These are phyloP conservation scores for Picochlorum sp. DNA, from an alignment of 139 green algal species.

Conservation along the genomic window DNA sequence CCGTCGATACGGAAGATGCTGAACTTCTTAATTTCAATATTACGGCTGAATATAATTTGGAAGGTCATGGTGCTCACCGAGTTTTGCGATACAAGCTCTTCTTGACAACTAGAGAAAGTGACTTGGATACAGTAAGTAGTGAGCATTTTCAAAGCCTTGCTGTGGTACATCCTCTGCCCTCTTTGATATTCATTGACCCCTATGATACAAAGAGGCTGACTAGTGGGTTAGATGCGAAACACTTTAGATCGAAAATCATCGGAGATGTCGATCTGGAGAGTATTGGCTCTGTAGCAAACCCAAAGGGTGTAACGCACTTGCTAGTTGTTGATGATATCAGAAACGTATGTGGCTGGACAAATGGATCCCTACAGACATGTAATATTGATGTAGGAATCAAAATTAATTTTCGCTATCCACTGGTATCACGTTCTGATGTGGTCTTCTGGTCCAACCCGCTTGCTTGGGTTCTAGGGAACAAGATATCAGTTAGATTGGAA, in stretches of 20 bases:
- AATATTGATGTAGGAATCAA: not conserved
- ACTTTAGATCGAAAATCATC: conserved; percentile 1
- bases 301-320: no score
- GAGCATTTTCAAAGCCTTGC: not conserved
- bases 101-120: not conserved
- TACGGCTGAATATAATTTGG: not conserved
- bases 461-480: not conserved
- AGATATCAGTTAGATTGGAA: no score
- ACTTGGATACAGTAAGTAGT: no score
- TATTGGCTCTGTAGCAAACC: conserved; percentile 9
- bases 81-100: not conserved
- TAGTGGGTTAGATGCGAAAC: not conserved
- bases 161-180: conserved; percentile 18
- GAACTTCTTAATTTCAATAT: no score
- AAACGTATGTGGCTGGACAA: not conserved
- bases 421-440: not conserved
- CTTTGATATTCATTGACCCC: not conserved
- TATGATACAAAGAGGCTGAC: not conserved
- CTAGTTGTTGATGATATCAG: no score
- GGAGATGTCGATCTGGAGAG: conserved; percentile 21
- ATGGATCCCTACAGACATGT: not conserved
- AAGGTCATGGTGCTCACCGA: conserved; percentile 8
- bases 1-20: no score
- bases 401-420: not conserved
- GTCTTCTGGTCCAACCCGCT: not conserved